Conservation (phyloP, 2,329 filamentous ascomycete species). For the Trichoderma semiorbis region DNA sequence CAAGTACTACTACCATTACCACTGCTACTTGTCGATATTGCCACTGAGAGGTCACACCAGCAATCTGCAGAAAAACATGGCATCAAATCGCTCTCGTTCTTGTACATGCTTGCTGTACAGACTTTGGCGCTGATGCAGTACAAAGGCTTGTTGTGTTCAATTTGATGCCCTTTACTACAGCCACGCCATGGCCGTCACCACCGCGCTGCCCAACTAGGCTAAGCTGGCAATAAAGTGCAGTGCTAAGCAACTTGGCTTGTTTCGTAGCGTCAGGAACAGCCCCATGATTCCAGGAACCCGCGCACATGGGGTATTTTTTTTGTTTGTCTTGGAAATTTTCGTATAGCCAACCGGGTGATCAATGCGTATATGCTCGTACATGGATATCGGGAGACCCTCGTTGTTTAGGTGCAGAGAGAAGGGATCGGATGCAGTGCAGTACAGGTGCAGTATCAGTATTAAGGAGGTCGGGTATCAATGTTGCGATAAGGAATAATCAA, state of each 20-base stretch:
- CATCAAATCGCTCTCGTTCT: neutral
- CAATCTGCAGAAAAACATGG: neutral
- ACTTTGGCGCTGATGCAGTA: neutral
- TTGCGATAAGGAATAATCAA: neutral
- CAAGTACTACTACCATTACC: neutral
- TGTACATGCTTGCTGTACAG: neutral
- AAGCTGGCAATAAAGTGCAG: neutral
- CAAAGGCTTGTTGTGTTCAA: neutral
- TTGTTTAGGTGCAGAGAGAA: neutral
- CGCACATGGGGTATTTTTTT: neutral
- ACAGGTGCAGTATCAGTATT: neutral
- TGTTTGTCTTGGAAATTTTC: neutral
- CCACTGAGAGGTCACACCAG: neutral
- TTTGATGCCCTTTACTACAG: neutral
- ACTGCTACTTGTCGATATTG: neutral
- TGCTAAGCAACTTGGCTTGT: constrained; percentile 3
- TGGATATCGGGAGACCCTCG: neutral
- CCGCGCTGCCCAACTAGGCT: neutral
- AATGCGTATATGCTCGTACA: neutral
- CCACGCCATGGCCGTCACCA: neutral
- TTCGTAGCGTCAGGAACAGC: constrained; percentile 12
- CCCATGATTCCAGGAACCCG: constrained; percentile 6
- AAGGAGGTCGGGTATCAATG: neutral
- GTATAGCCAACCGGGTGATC: neutral
- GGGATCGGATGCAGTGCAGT: neutral